A percentile compares a stretch with the other conserved stretches of the same genome.
These are phyloP conservation scores for grape (Vitis vinifera) DNA, from an alignment of 164 flowering plant species.

Conservation along the genomic window DNA sequence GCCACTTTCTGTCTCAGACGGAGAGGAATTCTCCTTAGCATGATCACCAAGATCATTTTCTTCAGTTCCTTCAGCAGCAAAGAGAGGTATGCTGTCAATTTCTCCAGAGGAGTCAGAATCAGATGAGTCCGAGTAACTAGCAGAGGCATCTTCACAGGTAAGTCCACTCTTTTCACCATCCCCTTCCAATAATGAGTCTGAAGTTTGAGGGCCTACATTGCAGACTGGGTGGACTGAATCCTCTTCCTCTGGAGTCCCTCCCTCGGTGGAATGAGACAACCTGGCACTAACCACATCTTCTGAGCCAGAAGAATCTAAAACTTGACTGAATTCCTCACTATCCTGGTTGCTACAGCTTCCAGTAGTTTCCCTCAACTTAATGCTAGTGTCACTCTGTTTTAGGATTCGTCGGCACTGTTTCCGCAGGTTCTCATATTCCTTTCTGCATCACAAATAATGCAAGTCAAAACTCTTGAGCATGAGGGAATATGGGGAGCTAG, in stretches of 20 bases:
- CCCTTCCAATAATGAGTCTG: slow-evolving; percentile 8
- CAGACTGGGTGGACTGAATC: background rate
- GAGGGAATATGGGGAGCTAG: background rate
- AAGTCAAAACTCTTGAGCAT: background rate
- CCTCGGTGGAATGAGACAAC: slow-evolving; percentile 13
- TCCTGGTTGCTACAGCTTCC: slow-evolving; percentile 17
- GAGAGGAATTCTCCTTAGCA: slow-evolving; percentile 27
- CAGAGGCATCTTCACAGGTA: slow-evolving; percentile 18
- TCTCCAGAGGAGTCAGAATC: slow-evolving; percentile 32
- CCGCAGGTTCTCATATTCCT: slow-evolving; percentile 50
- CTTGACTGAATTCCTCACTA: slow-evolving; percentile 25
- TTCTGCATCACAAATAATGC: slow-evolving; percentile 31
- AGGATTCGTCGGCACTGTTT: slow-evolving; percentile 38
- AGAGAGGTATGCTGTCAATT: slow-evolving; percentile 23
- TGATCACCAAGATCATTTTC: slow-evolving; percentile 24
- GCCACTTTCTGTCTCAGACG: slow-evolving; percentile 15
- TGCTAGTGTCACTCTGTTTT: slow-evolving; percentile 17
- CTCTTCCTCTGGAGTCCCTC: slow-evolving; percentile 6
- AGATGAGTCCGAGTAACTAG: slow-evolving; percentile 19
- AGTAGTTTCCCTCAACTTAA: slow-evolving; percentile 22
- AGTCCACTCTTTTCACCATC: slow-evolving; percentile 13
- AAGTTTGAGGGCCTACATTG: background rate
- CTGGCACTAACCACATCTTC: slow-evolving; percentile 13
- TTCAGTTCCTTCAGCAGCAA: slow-evolving; percentile 27
- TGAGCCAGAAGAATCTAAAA: slow-evolving; percentile 28